These are phyloP conservation scores for Candida lessepsii DNA, from an alignment of 805 yeast genomes.

Conservation along the genomic window DNA sequence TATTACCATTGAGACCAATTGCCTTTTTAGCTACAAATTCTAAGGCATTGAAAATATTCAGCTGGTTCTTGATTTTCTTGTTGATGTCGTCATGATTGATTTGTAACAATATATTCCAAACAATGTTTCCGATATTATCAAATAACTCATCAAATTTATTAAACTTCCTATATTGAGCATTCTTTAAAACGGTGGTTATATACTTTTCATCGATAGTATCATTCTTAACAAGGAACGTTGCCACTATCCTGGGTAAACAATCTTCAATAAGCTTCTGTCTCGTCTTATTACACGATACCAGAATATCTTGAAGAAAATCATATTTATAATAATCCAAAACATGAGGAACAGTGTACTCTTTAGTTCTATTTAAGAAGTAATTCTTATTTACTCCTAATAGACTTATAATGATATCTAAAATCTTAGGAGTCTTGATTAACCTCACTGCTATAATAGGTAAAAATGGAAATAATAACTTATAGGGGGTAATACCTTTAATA, in stretches of 20 bases:
- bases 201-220: conserved; percentile 47
- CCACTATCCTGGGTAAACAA: conserved; percentile 53
- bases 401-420: conserved; percentile 60
- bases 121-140: conserved; percentile 33
- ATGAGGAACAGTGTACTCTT: conserved; percentile 73
- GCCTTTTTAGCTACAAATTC: conserved; percentile 34
- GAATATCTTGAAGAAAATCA: conserved; percentile 63
- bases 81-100: conserved; percentile 30
- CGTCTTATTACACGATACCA: conserved; percentile 46
- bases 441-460: conserved; percentile 69
- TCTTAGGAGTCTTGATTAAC: conserved; percentile 56
- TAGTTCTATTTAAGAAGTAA: conserved; percentile 66
- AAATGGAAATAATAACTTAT: conserved; percentile 77
- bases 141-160: conserved; percentile 33
- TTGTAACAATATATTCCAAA: conserved; percentile 35
- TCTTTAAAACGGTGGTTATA: conserved; percentile 51
- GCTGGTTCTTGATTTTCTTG: conserved; percentile 28
- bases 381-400: conserved; percentile 60
- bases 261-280: conserved; percentile 48
- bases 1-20: conserved; percentile 15
- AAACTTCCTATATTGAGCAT: conserved; percentile 47
- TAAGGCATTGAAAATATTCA: conserved; percentile 43
- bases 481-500: conserved; percentile 60
- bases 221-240: conserved; percentile 54
- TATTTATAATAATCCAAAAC: conserved; percentile 64